Evolutionary conservation across 805 yeast species (phyloP).

Genomic region (Nakazawaea anatomiae): DNA sequence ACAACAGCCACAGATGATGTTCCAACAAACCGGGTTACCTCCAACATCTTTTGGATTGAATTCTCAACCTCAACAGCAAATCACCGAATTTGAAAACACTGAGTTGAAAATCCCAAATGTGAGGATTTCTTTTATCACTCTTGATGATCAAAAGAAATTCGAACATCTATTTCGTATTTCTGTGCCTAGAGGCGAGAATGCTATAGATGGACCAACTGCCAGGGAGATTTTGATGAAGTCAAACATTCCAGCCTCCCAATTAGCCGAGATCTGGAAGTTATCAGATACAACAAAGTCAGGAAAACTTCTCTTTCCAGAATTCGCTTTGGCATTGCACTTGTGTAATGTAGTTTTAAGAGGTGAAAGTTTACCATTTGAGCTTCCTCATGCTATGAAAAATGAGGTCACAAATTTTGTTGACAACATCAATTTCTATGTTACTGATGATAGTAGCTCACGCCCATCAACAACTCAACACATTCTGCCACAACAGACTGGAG

Average conservation of each 20-base stretch:
- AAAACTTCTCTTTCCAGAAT: constrained; percentile 83
- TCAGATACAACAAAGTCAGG: constrained; percentile 90
- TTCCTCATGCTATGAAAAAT: constrained; percentile 69
- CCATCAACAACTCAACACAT: constrained; percentile 6
- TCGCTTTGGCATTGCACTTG: constrained; percentile 85
- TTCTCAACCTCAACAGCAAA: constrained; percentile 20
- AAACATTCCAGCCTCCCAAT: constrained; percentile 62
- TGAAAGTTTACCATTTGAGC: constrained; percentile 62
- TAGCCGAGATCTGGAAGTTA: constrained; percentile 86
- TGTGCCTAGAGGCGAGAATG: constrained; percentile 63
- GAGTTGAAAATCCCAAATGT: constrained; percentile 66
- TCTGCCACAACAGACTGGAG: constrained; percentile 18
- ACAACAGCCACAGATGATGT: constrained; percentile 15
- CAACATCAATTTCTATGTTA: constrained; percentile 74
- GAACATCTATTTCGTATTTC: constrained; percentile 80
- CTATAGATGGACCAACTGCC: constrained; percentile 69
- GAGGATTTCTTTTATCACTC: constrained; percentile 78
- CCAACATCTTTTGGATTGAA: constrained; percentile 9
- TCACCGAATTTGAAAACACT: constrained; percentile 42
- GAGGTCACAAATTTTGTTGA: constrained; percentile 90
- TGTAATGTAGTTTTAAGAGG: constrained; percentile 77
- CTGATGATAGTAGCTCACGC: constrained; percentile 38
- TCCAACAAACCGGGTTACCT: constrained; percentile 15
- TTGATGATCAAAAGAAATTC: constrained; percentile 79
- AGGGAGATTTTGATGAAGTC: constrained; percentile 77